These are phyloP conservation scores for Bryum argenteum DNA, from an alignment of 225 moss, liverwort and hornwort species.

Conservation along the genomic window DNA sequence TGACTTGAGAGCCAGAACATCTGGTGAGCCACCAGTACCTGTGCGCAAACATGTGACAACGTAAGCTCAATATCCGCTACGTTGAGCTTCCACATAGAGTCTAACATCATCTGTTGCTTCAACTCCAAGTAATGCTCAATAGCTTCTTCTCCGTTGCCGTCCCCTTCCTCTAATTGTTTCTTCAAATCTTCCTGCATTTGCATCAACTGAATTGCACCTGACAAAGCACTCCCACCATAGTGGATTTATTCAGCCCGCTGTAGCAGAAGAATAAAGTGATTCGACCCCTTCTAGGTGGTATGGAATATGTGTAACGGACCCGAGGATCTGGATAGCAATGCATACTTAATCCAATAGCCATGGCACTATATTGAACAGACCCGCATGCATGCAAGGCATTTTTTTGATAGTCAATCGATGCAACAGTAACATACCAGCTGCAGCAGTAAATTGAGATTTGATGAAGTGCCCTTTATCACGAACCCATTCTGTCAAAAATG, in stretches of 20 bases:
- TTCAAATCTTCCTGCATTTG: slow-evolving; percentile 87
- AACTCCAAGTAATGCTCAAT: slow-evolving; percentile 61
- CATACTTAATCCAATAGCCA: background rate
- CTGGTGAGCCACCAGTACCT: slow-evolving; percentile 37
- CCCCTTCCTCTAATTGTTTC: slow-evolving; percentile 56
- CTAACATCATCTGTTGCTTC: slow-evolving; percentile 73
- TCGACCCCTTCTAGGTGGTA: background rate
- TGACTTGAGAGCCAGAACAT: background rate
- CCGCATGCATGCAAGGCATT: background rate
- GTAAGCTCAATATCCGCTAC: slow-evolving; percentile 87
- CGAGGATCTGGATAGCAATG: background rate
- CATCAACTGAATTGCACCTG: slow-evolving; percentile 81
- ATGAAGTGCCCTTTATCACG: slow-evolving; percentile 87
- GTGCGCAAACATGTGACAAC: slow-evolving; percentile 81
- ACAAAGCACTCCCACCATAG: slow-evolving; percentile 17
- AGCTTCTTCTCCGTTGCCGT: slow-evolving; percentile 48
- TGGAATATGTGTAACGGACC: background rate
- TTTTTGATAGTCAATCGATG: background rate
- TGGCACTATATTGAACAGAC: background rate
- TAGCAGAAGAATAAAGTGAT: background rate
- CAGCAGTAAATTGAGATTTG: slow-evolving; percentile 82
- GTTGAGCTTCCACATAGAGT: slow-evolving; percentile 85
- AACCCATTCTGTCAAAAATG: slow-evolving; percentile 81
- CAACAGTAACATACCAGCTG: slow-evolving; percentile 46
- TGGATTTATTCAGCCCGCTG: slow-evolving; percentile 7